phyloP scores from a whole-genome alignment of 83 land plant species.

The Isoetes engelmannii region DNA sequence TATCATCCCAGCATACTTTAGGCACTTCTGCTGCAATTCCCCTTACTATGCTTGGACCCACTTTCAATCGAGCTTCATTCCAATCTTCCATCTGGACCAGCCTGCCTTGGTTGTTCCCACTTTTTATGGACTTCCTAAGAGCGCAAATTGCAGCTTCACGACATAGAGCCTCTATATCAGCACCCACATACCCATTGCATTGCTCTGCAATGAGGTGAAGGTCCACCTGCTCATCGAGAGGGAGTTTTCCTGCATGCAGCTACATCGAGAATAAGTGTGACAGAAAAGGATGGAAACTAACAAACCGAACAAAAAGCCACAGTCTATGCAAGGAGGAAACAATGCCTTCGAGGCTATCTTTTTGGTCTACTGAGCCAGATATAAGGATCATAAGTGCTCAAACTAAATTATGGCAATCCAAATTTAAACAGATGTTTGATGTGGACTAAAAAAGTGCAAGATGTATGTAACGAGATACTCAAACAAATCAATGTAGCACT shows the following conservation, averaged over 20 bases:
- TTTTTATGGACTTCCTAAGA: constrained; percentile 25
- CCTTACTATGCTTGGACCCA: constrained; percentile 83
- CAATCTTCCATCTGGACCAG: constrained; percentile 61
- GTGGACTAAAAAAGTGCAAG: too few relatives aligned
- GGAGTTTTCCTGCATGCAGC: constrained; percentile 64
- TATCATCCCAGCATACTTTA: constrained; percentile 83
- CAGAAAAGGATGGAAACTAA: too few relatives aligned
- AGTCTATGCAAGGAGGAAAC: too few relatives aligned
- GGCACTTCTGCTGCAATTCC: constrained; percentile 74
- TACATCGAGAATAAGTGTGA: constrained; percentile 17
- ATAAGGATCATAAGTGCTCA: too few relatives aligned
- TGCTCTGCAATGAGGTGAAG: constrained; percentile 56
- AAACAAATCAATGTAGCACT: too few relatives aligned
- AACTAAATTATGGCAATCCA: too few relatives aligned
- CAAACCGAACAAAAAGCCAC: too few relatives aligned
- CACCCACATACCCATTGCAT: constrained; percentile 94
- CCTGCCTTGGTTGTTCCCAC: constrained; percentile 11
- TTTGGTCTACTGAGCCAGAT: too few relatives aligned
- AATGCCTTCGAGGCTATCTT: too few relatives aligned
- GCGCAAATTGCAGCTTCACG: constrained; percentile 69
- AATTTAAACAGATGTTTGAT: too few relatives aligned
- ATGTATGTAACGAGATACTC: too few relatives aligned
- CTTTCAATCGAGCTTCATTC: constrained; percentile 55
- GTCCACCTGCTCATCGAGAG: constrained; percentile 48
- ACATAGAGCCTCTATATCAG: constrained; percentile 81